phyloP scores from a whole-genome alignment of 2,329 filamentous ascomycete genomes.

The Zymoseptoria ardabiliae region DNA sequence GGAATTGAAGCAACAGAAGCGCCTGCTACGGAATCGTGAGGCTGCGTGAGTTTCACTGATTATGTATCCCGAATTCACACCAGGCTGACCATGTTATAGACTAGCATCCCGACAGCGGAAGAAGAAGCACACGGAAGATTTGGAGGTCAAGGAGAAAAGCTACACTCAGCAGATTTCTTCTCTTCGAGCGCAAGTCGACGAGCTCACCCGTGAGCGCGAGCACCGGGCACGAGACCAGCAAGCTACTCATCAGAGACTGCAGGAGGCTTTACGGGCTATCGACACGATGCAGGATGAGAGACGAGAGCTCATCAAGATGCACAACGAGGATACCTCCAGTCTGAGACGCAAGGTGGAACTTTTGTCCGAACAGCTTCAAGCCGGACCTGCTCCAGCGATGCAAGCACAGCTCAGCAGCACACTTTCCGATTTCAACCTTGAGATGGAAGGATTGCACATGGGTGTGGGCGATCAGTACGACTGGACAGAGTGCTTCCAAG shows the following conservation, averaged over 20 bases:
- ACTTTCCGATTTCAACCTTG: conserved; percentile 65
- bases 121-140: conserved; percentile 94
- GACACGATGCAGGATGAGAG: conserved; percentile 76
- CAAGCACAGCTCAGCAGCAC: conserved; percentile 48
- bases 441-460: conserved; percentile 80
- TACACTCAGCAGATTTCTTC: conserved; percentile 68
- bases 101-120: conserved; percentile 95
- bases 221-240: conserved; percentile 26
- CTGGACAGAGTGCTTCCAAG: neutral
- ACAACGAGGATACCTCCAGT: conserved; percentile 85
- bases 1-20: conserved; percentile 97
- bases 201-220: conserved; percentile 51
- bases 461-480: conserved; percentile 45
- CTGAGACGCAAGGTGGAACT: conserved; percentile 88
- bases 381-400: conserved; percentile 36
- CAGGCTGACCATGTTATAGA: conserved; percentile 40
- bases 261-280: conserved; percentile 67
- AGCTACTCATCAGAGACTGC: conserved; percentile 59
- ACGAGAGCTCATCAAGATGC: conserved; percentile 78
- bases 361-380: conserved; percentile 63
- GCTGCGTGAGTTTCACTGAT: conserved; percentile 62
- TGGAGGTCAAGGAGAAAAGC: conserved; percentile 95
- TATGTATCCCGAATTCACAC: conserved; percentile 1
- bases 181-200: conserved; percentile 69
- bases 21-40: conserved; percentile 87